Conservation (phyloP, 2,329 filamentous ascomycete genomes). For the Rasamsonia emersonii region DNA sequence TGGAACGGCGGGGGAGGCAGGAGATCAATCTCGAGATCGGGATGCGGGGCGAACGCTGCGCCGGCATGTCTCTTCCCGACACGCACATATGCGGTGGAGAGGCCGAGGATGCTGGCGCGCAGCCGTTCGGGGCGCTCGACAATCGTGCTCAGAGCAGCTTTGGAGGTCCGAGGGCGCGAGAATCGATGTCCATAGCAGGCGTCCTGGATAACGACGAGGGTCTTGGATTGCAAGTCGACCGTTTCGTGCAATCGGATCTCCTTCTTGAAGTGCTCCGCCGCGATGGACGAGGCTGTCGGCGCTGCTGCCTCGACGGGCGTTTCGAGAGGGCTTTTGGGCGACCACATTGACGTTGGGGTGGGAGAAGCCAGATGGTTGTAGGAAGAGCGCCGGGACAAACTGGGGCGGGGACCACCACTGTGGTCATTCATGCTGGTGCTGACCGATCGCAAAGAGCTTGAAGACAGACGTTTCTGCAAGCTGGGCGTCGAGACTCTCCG, state of each 20-base stretch:
- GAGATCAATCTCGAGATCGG: conserved; percentile 47
- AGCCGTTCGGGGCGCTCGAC: conserved; percentile 91
- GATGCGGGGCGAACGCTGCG: conserved; percentile 59
- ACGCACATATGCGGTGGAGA: conserved; percentile 83
- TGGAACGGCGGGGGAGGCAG: conserved; percentile 64
- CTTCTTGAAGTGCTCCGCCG: conserved; percentile 58
- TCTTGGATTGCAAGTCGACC: conserved; percentile 42
- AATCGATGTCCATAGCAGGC: conserved; percentile 91
- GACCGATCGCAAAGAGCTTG: conserved; percentile 28
- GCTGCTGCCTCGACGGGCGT: conserved; percentile 14
- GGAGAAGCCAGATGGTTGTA: conserved; percentile 17
- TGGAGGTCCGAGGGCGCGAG: conserved; percentile 70
- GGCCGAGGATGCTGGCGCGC: conserved; percentile 70
- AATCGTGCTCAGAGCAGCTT: conserved; percentile 64
- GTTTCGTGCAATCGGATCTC: conserved; percentile 59
- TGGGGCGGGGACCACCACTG: conserved; percentile 19
- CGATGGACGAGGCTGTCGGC: conserved; percentile 49
- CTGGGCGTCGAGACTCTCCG: conserved; percentile 24
- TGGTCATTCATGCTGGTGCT: conserved; percentile 13
- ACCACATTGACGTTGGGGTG: conserved; percentile 18
- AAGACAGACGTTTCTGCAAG: conserved; percentile 32
- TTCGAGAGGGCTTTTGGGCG: conserved; percentile 17
- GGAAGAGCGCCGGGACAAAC: conserved; percentile 27
- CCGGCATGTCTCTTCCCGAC: conserved; percentile 71
- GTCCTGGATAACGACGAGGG: conserved; percentile 82